Evolutionary conservation across 2,329 filamentous ascomycete species (phyloP), one percentile per base, ranked within the genome.

Genomic region (Thermoascus crustaceus): DNA sequence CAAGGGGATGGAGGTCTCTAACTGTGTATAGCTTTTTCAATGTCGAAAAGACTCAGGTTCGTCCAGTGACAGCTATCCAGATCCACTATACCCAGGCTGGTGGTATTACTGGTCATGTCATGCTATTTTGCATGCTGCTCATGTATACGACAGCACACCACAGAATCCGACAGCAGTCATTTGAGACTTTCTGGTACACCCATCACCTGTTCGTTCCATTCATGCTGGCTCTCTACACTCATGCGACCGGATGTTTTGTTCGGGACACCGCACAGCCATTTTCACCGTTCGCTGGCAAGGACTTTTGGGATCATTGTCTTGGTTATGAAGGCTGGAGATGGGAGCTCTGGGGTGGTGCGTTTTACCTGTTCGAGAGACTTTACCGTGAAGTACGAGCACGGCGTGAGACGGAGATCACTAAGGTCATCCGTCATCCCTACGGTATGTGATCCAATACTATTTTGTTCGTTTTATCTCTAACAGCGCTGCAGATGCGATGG

Each of bases 181-280:
- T 88, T 56, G 91, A 98, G 66, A 93, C 89, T 0, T 98, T 98
- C 60, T 98, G 91, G 91, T 98, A 98, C 65, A 94, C 87, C 0
- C 91, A 98, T 63, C 91, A 98, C 54, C 75, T 98, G n/a, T 96
- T 96, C 54, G 83, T 98, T 41, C 89, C 91, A 2, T 98, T 98
- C 63, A 66, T 96, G 54, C 72, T 98, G 29, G 89, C 77, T 30
- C 78, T 98, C 48, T 98, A 96, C 64, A 96, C 89, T 8, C 91
- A 98, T 61, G 89, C 91, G 1, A 85, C 85, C 5, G 88, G 87
- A 40, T 98, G 91, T 65, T 98, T 98, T 66, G 91, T 98, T 24
- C 84, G 91, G 47, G 88, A 95, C 56, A 82, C 79, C 1, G 60
- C 70, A 4, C 54, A 76, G 0, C 75, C 79, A 2, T 73, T 80